phyloP scores from a whole-genome alignment of 2,329 filamentous ascomycete genomes.

The Colletotrichum chrysophilum region DNA sequence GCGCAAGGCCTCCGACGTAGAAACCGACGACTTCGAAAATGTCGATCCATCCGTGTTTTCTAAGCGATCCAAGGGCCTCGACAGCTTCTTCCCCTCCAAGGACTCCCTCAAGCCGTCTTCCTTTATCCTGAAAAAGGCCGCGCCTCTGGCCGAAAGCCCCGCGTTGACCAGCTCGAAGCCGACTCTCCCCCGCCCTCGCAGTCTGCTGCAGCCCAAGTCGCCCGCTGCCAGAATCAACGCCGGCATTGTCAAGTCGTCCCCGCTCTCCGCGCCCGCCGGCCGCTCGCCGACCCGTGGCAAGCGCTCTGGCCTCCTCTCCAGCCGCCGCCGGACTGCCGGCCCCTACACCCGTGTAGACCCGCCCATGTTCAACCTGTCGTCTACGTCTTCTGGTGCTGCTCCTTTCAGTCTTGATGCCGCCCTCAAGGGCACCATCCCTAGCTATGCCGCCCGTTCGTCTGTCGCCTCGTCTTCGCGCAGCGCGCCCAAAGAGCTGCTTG shows the following conservation, averaged over 20 bases:
- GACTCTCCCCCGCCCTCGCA: conserved; percentile 42
- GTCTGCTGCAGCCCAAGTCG: conserved; percentile 58
- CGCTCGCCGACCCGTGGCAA: conserved; percentile 79
- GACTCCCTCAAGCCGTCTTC: conserved; percentile 54
- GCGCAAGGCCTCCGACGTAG: conserved; percentile 61
- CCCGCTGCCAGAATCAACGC: conserved; percentile 53
- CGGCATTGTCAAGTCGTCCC: conserved; percentile 51
- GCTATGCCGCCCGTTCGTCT: conserved; percentile 54
- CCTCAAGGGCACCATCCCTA: conserved; percentile 75
- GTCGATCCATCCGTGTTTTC: conserved; percentile 61
- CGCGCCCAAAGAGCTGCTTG: conserved; percentile 35
- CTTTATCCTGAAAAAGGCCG: conserved; percentile 50
- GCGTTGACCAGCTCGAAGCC: conserved; percentile 4
- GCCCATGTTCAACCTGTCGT: conserved; percentile 59
- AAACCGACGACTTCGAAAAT: conserved; percentile 64
- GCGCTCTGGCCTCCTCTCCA: conserved; percentile 70
- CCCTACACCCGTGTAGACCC: conserved; percentile 74
- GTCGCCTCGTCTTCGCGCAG: conserved; percentile 30
- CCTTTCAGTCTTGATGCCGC: conserved; percentile 89
- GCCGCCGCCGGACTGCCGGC: conserved; percentile 68
- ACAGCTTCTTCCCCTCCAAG: conserved; percentile 43
- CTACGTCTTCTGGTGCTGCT: conserved; percentile 47
- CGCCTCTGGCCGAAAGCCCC: conserved; percentile 30
- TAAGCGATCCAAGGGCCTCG: conserved; percentile 63
- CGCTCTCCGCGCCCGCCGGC: conserved; percentile 73